Conservation (phyloP, 2,329 filamentous ascomycete species). For the Dothideomycetidae sp. region DNA sequence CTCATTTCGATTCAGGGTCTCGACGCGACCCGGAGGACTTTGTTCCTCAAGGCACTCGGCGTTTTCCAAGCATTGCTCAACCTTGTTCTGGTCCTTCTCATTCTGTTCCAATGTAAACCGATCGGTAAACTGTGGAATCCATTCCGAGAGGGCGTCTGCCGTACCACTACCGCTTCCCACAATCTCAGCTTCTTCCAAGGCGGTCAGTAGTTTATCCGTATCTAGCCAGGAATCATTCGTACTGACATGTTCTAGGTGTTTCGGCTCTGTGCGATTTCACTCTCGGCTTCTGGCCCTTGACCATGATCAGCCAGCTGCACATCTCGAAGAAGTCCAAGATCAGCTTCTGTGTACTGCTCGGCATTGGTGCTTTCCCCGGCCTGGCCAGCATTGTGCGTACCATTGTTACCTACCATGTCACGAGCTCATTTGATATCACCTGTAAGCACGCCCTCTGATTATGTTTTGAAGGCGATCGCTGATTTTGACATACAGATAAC, state of each 20-base stretch:
- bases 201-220: neutral
- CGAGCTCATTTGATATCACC: neutral
- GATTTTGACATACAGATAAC: no score
- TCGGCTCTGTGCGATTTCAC: neutral
- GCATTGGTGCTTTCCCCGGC: neutral
- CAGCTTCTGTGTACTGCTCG: neutral
- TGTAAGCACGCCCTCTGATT: neutral
- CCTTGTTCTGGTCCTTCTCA: constrained; percentile 4
- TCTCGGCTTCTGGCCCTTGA: neutral
- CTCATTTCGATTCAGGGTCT: constrained; percentile 3
- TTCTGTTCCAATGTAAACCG: constrained; percentile 3
- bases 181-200: constrained; percentile 5
- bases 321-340: neutral
- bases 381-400: neutral
- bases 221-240: no score
- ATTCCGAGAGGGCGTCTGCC: neutral
- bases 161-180: neutral
- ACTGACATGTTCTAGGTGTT: neutral
- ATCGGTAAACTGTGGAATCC: constrained; percentile 5
- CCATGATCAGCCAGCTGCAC: neutral
- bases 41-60: neutral
- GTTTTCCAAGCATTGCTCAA: neutral
- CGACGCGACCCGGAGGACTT: constrained; percentile 3
- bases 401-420: neutral
- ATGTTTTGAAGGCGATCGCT: neutral